phyloP scores from a whole-genome alignment of 768 basidiomycete genomes.

The Hygrophoropsis aurantiaca region DNA sequence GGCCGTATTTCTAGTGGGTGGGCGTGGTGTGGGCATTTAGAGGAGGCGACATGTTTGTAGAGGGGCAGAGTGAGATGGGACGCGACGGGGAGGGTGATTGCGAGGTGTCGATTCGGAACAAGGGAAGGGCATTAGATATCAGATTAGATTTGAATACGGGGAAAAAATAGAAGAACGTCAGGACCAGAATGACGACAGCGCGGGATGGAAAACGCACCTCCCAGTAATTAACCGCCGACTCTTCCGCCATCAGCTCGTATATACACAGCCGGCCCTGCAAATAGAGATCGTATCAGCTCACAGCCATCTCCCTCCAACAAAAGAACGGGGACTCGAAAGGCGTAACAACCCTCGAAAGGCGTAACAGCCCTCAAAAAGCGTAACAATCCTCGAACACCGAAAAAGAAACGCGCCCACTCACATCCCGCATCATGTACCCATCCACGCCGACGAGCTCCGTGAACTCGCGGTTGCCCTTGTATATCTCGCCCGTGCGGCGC shows the following conservation, averaged over 20 bases:
- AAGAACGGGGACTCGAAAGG: no score
- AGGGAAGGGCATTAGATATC: no score
- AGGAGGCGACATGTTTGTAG: background rate
- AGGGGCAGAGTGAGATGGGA: no score
- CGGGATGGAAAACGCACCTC: constrained; percentile 62
- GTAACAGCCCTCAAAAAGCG: no score
- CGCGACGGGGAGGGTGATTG: background rate
- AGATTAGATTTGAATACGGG: no score
- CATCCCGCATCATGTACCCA: constrained; percentile 85
- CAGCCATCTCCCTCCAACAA: no score
- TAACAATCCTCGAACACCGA: no score
- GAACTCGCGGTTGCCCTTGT: constrained; percentile 97
- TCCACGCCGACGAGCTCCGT: constrained; percentile 87
- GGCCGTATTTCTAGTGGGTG: constrained; percentile 81
- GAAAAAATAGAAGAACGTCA: constrained; percentile 1
- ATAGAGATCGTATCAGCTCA: background rate
- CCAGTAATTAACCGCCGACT: constrained; percentile 96
- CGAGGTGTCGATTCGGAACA: no score
- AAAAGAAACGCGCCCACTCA: no score
- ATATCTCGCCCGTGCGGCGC: constrained; percentile 97
- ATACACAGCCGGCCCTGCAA: constrained; percentile 85
- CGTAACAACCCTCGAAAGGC: no score
- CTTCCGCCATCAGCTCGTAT: constrained; percentile 98
- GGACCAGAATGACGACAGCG: background rate
- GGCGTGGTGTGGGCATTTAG: background rate